Evolutionary conservation across 2,329 filamentous ascomycete genomes (phyloP), one percentile per base, ranked within the genome.

Genomic region (Plectosphaerella plurivora): DNA sequence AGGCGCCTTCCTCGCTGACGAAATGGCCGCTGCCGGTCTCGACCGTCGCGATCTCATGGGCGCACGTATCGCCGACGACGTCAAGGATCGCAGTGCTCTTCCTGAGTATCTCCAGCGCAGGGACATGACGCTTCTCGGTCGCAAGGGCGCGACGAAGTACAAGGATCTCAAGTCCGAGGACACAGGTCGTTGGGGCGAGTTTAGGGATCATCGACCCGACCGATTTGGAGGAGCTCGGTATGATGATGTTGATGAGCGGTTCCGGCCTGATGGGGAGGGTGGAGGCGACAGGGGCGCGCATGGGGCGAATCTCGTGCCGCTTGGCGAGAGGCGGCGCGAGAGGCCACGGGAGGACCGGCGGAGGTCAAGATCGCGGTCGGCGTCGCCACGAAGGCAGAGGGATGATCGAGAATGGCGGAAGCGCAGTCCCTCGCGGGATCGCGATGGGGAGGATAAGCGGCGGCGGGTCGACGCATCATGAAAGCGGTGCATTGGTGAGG

Each of bases 1-100:
- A 73, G 94, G 94, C 47, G 94, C 94, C 15, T 99, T 97, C 74
- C 97, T 90, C 75, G 88, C 88, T 59, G 90, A 92, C 50, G 89
- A 95, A 61, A 79, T 86, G 49, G 83, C 86, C 60, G 84, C 83
- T 15, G 84, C 89, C 57, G 89, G 90, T 1, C 75, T 97, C 45
- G 85, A 89, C 57, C 81, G 86, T 64, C 79, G 94, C 46, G 89
- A 97, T 65, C 78, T 97, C 58, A 96, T 96, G 83, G 92, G 92
- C 14, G 82, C 87, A 2, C 77, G 82, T 49, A 95, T 94, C 60
- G 84, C 81, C 48, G 93, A 97, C 66, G 91, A 97, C 56, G 83
- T 93, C 54, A 79, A 80, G 47, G 90, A 96, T 63, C 86, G 90
- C 45, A 89, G 94, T 61, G 75, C 91, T 2, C 72, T 99, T 61